Base-by-base conservation (phyloP, 2,329 filamentous ascomycete species). In the Fusarium veterinarium region DNA sequence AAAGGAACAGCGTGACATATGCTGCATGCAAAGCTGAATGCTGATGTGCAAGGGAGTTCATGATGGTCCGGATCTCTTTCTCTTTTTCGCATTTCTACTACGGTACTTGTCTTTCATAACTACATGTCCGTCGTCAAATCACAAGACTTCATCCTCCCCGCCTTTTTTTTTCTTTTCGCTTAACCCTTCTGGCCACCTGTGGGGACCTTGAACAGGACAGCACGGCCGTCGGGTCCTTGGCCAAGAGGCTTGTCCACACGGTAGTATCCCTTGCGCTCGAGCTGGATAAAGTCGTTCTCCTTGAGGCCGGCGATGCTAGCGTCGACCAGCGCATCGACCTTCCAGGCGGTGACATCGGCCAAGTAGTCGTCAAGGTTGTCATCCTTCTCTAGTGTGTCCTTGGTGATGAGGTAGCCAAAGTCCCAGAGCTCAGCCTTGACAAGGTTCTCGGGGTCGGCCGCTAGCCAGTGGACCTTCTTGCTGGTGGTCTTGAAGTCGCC, bases 381-480 rank as follows among this genome's bases (percentile, higher is more conserved):
- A 5, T 96, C 92, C 81, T 96, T 93, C 81, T 95, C 93, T 33
- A 98, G 88, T 80, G 96, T 95, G 81, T 98, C 95, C 87, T 98
- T 98, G 67, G 92, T 97, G 79, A 98, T 92, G 53, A 98, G 88
- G 84, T 97, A 95, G 83, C 97, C 95, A 81, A 98, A 98, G 76
- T 98, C 95, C 83, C 95, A 95, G 16, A 97, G 88, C 82, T 97
- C 93, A 28, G 96, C 91, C 12, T 91, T 91, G 19, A 97, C 87
- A 1, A 97, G 88, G 65, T 92, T 89, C 84, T 95, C 93, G 48
- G 89, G 89, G 74, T 93, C 90, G 1, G 88, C 89, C 3, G 94
- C 92, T 52, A 98, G 86, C 95, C 95, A 98, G 2, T 95, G 98
- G 41, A 98, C 90, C 87, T 98, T 98, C 90, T 98, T 98, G 79